These are phyloP conservation scores for Kodamaea alishanica DNA, from an alignment of 1,139 yeast genomes.

Conservation along the genomic window DNA sequence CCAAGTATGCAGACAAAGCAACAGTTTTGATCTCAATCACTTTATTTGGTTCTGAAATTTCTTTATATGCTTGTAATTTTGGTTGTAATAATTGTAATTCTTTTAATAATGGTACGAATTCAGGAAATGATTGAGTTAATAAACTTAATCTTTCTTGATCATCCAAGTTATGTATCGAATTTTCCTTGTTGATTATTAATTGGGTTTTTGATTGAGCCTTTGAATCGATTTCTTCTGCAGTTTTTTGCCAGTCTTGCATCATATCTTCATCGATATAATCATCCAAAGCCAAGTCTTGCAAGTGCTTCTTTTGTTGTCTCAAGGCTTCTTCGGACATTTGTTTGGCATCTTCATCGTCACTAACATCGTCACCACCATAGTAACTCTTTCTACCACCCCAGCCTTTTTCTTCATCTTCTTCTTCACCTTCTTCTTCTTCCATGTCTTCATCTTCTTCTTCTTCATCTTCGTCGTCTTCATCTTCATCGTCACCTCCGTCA, in stretches of 20 bases:
- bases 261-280: slow-evolving; percentile 85
- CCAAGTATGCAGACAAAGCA: slow-evolving; percentile 75
- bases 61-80: slow-evolving; percentile 27
- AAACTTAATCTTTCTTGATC: slow-evolving; percentile 44
- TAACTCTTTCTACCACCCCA: slow-evolving; percentile 85
- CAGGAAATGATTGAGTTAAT: slow-evolving; percentile 69
- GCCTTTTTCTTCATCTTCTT: slow-evolving; percentile 52
- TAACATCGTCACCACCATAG: slow-evolving; percentile 76
- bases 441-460: slow-evolving; percentile 33
- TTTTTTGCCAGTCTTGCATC: slow-evolving; percentile 64
- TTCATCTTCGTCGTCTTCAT: slow-evolving; percentile 31
- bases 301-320: slow-evolving; percentile 80
- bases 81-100: slow-evolving; percentile 55
- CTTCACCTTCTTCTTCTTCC: slow-evolving; percentile 46
- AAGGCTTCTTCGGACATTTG: slow-evolving; percentile 86
- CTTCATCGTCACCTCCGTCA: slow-evolving; percentile 27
- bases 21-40: slow-evolving; percentile 49
- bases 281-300: slow-evolving; percentile 73
- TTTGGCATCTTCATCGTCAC: slow-evolving; percentile 72
- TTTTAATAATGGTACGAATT: slow-evolving; percentile 69
- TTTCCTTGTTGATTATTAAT: slow-evolving; percentile 25
- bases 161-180: slow-evolving; percentile 33
- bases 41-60: slow-evolving; percentile 26
- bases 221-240: slow-evolving; percentile 32
- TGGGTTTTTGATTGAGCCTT: slow-evolving; percentile 17